Conservation (phyloP, 257 asterid genomes). For the Salvia hispanica region DNA sequence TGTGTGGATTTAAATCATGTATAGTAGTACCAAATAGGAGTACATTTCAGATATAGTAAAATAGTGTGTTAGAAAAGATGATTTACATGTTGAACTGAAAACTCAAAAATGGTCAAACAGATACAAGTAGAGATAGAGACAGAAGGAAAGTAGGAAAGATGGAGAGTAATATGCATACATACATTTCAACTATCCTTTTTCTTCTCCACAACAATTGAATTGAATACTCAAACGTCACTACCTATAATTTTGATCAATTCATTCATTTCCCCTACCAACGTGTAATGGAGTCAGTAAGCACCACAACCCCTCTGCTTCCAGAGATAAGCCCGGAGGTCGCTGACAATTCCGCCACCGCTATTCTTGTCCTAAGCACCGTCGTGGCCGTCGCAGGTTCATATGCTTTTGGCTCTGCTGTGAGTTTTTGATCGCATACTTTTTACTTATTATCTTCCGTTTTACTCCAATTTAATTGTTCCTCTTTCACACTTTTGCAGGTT, state of each 20-base stretch:
- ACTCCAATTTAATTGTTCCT: not conserved
- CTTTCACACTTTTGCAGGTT: conserved; percentile 44
- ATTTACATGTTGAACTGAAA: too few species aligned
- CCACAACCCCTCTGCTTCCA: conserved; percentile 41
- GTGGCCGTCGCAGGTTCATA: conserved; percentile 83
- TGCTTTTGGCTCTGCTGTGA: conserved; percentile 88
- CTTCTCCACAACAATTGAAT: too few species aligned
- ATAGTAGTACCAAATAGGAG: too few species aligned
- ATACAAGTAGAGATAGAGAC: too few species aligned
- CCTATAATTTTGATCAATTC: not conserved
- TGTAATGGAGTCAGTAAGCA: conserved; percentile 38
- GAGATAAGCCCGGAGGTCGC: conserved; percentile 23
- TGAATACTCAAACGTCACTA: too few species aligned
- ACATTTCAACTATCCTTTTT: too few species aligned
- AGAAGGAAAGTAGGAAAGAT: too few species aligned
- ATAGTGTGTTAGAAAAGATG: too few species aligned
- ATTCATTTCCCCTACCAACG: not conserved
- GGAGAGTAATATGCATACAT: too few species aligned
- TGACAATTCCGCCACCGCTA: conserved; percentile 42
- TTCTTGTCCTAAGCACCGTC: conserved; percentile 66
- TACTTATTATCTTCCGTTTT: not conserved
- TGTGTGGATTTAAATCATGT: too few species aligned
- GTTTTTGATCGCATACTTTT: conserved; percentile 24
- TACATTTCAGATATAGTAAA: too few species aligned
- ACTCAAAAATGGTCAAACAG: too few species aligned